Evolutionary conservation across 768 basidiomycete species (phyloP).

Genomic region (Boletus rufocinnamomeus): DNA sequence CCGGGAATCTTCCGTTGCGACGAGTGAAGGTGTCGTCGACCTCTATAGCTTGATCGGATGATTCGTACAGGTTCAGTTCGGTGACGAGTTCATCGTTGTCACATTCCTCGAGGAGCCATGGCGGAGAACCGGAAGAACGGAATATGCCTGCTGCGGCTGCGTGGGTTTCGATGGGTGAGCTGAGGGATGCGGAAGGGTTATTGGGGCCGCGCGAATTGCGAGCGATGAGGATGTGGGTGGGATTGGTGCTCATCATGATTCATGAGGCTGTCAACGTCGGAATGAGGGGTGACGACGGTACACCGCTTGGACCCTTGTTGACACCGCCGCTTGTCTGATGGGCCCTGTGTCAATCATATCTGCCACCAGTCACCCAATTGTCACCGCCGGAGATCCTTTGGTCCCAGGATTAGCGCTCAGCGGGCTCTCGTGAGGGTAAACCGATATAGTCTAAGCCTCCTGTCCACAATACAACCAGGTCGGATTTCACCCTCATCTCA

Average conservation of each 20-base stretch:
- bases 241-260: constrained; percentile 47
- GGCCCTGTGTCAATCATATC: background rate
- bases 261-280: constrained; percentile 1
- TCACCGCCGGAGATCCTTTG: too few relatives aligned
- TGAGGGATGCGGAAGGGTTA: constrained; percentile 77
- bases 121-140: constrained; percentile 75
- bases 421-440: background rate
- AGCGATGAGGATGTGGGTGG: constrained; percentile 86
- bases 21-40: constrained; percentile 79
- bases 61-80: constrained; percentile 65
- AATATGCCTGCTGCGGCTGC: constrained; percentile 86
- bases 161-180: constrained; percentile 85
- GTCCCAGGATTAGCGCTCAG: background rate
- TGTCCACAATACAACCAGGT: background rate
- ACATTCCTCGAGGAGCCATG: constrained; percentile 77
- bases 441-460: too few relatives aligned
- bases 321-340: background rate
- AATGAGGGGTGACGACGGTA: background rate
- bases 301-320: constrained; percentile 3
- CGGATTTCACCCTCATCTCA: background rate
- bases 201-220: constrained; percentile 77
- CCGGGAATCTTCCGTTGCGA: constrained; percentile 61
- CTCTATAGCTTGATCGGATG: constrained; percentile 72
- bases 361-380: background rate
- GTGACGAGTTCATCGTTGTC: constrained; percentile 70